Conservation (phyloP, 2,329 filamentous ascomycete genomes). For the Colletotrichum sidae region DNA sequence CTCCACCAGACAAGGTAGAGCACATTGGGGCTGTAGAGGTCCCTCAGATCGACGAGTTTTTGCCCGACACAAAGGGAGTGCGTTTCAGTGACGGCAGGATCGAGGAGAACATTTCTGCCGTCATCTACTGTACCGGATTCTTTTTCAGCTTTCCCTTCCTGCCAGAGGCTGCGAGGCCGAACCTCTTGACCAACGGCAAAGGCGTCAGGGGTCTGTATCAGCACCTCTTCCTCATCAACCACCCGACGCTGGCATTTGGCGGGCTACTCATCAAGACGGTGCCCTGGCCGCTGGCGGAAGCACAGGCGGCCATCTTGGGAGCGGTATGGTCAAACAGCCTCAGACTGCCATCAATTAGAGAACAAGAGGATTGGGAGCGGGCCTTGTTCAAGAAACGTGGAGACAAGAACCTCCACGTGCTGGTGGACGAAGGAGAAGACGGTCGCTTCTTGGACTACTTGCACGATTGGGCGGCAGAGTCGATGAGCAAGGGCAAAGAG, state of each 20-base stretch:
- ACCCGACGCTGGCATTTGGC: conserved; percentile 83
- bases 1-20: conserved; percentile 56
- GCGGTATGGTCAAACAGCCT: conserved; percentile 81
- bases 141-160: conserved; percentile 81
- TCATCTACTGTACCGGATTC: conserved; percentile 87
- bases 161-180: conserved; percentile 48
- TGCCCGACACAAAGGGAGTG: conserved; percentile 67
- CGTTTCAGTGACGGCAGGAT: conserved; percentile 72
- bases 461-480: conserved; percentile 69
- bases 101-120: conserved; percentile 72
- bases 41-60: conserved; percentile 68
- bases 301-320: conserved; percentile 81
- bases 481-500: conserved; percentile 69
- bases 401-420: conserved; percentile 57
- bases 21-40: conserved; percentile 63
- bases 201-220: conserved; percentile 80
- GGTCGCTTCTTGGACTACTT: conserved; percentile 77
- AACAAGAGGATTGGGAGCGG: conserved; percentile 79
- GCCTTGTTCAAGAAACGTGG: conserved; percentile 62
- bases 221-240: conserved; percentile 80
- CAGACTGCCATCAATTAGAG: conserved; percentile 67
- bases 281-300: conserved; percentile 86
- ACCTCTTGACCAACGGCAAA: conserved; percentile 75
- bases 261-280: conserved; percentile 84
- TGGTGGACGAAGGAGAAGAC: conserved; percentile 67